phyloP scores from a whole-genome alignment of 306 rosid species.

The Rubus idaeus region DNA sequence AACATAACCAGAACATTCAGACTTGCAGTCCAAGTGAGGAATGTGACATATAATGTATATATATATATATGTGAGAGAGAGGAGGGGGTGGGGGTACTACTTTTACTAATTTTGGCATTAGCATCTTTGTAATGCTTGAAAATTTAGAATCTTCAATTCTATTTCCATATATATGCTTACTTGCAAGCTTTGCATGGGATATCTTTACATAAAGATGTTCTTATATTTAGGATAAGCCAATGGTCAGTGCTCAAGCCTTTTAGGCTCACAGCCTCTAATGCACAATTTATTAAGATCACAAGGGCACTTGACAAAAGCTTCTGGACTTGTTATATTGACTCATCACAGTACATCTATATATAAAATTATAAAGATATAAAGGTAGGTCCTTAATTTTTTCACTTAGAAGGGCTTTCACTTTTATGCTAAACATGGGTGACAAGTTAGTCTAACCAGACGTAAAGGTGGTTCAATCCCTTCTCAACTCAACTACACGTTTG shows the following conservation, averaged over 20 bases:
- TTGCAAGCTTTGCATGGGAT: conserved; percentile 13
- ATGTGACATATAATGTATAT: no score
- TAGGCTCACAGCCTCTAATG: no score
- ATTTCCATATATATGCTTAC: conserved; percentile 6
- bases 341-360: no score
- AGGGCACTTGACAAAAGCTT: background rate
- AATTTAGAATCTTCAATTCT: background rate
- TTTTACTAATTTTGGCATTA: background rate
- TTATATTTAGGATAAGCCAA: background rate
- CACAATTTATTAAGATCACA: no score
- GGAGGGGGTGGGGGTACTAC: no score
- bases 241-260: background rate
- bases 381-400: background rate
- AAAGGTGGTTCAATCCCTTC: background rate
- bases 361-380: background rate
- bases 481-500: background rate
- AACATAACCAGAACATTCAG: background rate
- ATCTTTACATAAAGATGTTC: background rate
- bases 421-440: background rate
- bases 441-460: background rate
- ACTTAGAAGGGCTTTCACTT: background rate
- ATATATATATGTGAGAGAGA: no score
- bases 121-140: background rate
- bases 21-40: conserved; percentile 21
- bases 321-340: background rate